Percentiles rank a stretch among this genome's conserved stretches.
phyloP scores from a whole-genome alignment of 2,329 filamentous ascomycete genomes.

The Fusarium secorum region DNA sequence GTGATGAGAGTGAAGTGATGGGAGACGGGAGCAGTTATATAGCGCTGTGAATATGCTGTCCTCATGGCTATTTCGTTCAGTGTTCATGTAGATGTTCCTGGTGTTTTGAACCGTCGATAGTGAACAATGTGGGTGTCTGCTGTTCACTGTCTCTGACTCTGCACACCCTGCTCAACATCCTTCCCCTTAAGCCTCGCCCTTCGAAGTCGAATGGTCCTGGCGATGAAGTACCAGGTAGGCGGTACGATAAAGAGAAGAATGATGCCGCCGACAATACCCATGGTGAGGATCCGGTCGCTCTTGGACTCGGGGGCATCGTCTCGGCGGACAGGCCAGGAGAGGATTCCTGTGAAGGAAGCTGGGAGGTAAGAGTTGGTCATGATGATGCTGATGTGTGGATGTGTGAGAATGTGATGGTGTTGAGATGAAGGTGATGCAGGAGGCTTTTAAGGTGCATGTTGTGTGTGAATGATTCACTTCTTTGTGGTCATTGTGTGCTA shows the following conservation, averaged over 20 bases:
- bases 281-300: background rate
- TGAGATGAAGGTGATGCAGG: background rate
- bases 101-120: background rate
- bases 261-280: constrained; percentile 11
- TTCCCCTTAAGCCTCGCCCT: background rate
- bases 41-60: background rate
- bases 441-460: background rate
- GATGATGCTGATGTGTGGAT: background rate
- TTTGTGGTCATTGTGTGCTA: background rate
- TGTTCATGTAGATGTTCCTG: background rate
- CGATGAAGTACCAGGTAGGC: constrained; percentile 3
- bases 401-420: background rate
- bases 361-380: constrained; percentile 9
- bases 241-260: background rate
- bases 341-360: background rate
- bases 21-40: background rate
- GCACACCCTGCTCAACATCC: background rate
- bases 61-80: too few relatives aligned
- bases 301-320: background rate
- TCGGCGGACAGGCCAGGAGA: constrained; percentile 13
- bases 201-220: background rate
- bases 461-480: background rate
- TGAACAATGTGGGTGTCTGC: background rate
- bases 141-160: background rate
- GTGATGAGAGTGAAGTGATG: background rate